Conservation (phyloP, 2,329 filamentous ascomycete genomes). For the Magnaporthiopsis rhizophila region DNA sequence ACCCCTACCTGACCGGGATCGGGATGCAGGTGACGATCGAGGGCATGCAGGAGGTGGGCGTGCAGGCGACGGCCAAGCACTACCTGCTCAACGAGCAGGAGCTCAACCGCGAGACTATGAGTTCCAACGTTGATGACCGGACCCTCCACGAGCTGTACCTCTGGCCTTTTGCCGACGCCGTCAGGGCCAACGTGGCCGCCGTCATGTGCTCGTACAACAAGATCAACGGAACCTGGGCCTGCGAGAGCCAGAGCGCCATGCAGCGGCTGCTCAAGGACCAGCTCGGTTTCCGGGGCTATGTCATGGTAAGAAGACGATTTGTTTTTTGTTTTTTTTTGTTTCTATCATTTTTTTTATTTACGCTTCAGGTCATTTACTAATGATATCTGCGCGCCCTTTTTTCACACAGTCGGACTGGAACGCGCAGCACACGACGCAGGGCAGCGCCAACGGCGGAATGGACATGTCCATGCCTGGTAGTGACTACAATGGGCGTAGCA, state of each 20-base stretch:
- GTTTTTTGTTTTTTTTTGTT: background rate
- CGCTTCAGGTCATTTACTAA: too few species aligned
- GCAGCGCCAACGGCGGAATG: constrained; percentile 57
- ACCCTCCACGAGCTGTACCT: constrained; percentile 61
- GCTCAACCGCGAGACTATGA: constrained; percentile 43
- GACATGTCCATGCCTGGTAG: constrained; percentile 80
- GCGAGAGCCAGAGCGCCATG: constrained; percentile 53
- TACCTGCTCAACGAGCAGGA: constrained; percentile 66
- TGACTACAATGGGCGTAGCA: constrained; percentile 41
- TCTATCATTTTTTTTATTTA: too few species aligned
- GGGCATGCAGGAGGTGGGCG: constrained; percentile 43
- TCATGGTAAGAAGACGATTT: constrained; percentile 25
- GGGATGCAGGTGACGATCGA: constrained; percentile 54
- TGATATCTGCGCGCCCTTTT: too few species aligned
- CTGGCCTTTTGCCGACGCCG: constrained; percentile 62
- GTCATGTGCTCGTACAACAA: constrained; percentile 71
- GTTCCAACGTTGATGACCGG: constrained; percentile 53
- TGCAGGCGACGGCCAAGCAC: constrained; percentile 49
- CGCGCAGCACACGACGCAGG: constrained; percentile 65
- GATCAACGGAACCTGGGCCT: constrained; percentile 60
- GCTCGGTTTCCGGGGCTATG: constrained; percentile 62
- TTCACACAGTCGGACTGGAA: constrained; percentile 53
- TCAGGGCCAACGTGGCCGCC: constrained; percentile 55
- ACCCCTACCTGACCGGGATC: constrained; percentile 65
- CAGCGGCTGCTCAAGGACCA: constrained; percentile 60